Evolutionary conservation across 495 filamentous ascomycete genomes (phyloP).

Genomic region (Podospora anserina): DNA sequence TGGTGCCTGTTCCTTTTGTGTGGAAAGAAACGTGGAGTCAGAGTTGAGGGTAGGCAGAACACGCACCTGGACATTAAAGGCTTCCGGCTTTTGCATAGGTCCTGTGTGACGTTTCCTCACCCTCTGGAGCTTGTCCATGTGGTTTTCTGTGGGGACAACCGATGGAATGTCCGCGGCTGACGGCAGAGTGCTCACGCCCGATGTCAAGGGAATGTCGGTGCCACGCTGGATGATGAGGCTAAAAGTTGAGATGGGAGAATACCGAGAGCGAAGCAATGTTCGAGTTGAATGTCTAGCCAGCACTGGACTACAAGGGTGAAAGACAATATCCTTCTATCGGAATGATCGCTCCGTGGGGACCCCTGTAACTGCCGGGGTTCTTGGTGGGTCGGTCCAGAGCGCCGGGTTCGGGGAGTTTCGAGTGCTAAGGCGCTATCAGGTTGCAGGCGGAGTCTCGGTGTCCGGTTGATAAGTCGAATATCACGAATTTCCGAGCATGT

Average conservation of each 20-base stretch:
- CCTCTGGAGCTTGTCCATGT: not conserved
- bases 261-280: too few relatives aligned
- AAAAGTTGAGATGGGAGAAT: too few relatives aligned
- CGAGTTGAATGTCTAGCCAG: too few relatives aligned
- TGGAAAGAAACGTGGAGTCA: not conserved
- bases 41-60: not conserved
- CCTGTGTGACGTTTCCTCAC: not conserved
- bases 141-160: not conserved
- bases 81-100: not conserved
- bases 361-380: not conserved
- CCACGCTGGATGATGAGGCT: too few relatives aligned
- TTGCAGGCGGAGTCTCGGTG: not conserved
- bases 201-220: not conserved
- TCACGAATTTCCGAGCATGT: not conserved
- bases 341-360: not conserved
- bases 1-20: not conserved
- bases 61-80: not conserved
- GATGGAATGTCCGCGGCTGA: not conserved
- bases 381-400: not conserved
- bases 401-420: not conserved
- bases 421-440: not conserved
- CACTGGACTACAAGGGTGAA: too few relatives aligned
- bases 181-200: not conserved
- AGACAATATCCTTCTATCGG: not conserved
- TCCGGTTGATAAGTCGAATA: not conserved